Conservation (phyloP, 805 yeast genomes). For the Kodamaea leandrae region DNA sequence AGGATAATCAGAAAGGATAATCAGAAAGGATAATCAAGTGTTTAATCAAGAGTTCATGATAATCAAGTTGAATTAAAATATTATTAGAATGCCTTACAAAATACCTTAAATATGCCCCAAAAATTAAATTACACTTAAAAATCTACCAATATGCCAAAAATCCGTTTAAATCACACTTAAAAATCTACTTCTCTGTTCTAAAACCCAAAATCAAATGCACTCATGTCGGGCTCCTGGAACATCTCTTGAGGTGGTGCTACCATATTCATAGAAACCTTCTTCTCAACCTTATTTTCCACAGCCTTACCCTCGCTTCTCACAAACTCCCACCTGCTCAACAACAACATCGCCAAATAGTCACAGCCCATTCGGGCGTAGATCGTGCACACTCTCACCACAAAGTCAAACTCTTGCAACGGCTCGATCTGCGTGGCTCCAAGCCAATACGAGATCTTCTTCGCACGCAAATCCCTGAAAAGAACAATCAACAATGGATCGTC, state of each 20-base stretch:
- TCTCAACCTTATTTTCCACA: slow-evolving; percentile 9
- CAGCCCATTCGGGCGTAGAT: slow-evolving; percentile 90
- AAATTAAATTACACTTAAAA: no score
- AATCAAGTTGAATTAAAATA: no score
- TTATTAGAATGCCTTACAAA: no score
- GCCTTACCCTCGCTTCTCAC: not conserved
- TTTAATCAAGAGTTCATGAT: no score
- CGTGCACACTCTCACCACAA: slow-evolving; percentile 58
- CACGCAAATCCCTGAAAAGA: slow-evolving; percentile 61
- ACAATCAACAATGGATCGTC: slow-evolving; percentile 82
- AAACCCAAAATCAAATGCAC: slow-evolving; percentile 55
- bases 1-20: no score
- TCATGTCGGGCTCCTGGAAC: slow-evolving; percentile 75
- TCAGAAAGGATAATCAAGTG: no score
- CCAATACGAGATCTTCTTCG: slow-evolving; percentile 47
- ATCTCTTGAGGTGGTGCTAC: slow-evolving; percentile 48
- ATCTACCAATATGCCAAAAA: no score
- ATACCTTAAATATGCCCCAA: no score
- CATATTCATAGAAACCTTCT: slow-evolving; percentile 9
- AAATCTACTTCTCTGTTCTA: no score
- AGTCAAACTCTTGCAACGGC: slow-evolving; percentile 52
- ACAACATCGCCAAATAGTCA: slow-evolving; percentile 65
- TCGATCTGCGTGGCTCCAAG: slow-evolving; percentile 48
- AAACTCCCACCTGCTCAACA: slow-evolving; percentile 70
- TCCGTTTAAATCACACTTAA: no score